phyloP scores from a whole-genome alignment of 2,329 filamentous ascomycete species.

The Sphaerostilbella broomeana region DNA sequence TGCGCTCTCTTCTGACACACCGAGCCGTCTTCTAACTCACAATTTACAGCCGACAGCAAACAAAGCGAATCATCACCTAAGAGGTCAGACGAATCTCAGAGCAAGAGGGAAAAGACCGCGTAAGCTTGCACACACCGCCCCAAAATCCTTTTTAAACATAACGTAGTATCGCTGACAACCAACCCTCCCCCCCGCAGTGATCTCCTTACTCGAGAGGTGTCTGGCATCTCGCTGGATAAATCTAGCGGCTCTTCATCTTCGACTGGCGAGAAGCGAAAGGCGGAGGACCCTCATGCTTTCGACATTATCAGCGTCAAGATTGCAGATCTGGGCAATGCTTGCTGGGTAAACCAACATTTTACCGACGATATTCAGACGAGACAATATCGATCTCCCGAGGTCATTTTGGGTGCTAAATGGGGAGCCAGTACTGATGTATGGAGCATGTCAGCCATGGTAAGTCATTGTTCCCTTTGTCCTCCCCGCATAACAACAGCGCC shows the following conservation, averaged over 20 bases:
- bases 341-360: conserved; percentile 98
- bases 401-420: conserved; percentile 96
- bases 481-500: too few species aligned
- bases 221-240: conserved; percentile 88
- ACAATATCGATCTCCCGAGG: conserved; percentile 94
- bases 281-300: conserved; percentile 48
- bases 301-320: conserved; percentile 98
- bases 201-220: conserved; percentile 85
- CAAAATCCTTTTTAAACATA: neutral
- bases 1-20: neutral
- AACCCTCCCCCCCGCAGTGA: conserved; percentile 49
- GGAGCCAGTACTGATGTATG: conserved; percentile 98
- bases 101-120: conserved; percentile 88
- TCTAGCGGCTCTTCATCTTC: conserved; percentile 44
- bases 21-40: conserved; percentile 13
- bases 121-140: conserved; percentile 43
- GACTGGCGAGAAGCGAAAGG: conserved; percentile 55
- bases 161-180: neutral
- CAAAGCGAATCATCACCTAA: conserved; percentile 42
- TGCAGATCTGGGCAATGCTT: conserved; percentile 94
- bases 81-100: conserved; percentile 59
- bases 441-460: conserved; percentile 99
- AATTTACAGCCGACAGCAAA: conserved; percentile 27
- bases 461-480: too few species aligned
- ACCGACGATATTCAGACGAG: conserved; percentile 98